Base-by-base conservation (phyloP, 1,284 basidiomycete species). In the Boletus smithii region DNA sequence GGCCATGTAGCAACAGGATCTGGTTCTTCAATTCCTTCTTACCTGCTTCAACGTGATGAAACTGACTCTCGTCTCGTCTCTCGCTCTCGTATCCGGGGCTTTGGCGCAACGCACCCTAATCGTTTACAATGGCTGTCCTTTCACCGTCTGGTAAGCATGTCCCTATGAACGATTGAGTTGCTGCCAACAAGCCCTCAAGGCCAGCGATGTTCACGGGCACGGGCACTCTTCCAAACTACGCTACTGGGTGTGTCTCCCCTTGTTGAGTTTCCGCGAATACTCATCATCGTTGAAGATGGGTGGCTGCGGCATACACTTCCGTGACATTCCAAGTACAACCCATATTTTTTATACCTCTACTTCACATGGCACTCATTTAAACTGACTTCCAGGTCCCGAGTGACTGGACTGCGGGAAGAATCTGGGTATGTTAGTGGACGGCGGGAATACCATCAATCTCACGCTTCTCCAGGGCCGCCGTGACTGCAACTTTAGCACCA, bases 71-170 rank as follows among this genome's bases (percentile, higher is more conserved):
- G 32, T 57, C 26, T 52, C 56, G 14, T 53, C 57, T 38, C 54
- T 69, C 17, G 53, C 51, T 18, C 48, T 62, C 23, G 42, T 53
- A 16, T 51, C 61, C 2, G 50, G 49, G 17, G 62, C 53, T 8
- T 44, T 58, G 42, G 70, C 64, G 1, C 60, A 66, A 20, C 65
- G 72, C 16, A 66, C 61, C 29, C 56, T 73, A 38, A 63, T 57
- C 2, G 71, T 74, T n/a, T 53, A 61, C 31, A 73, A 73, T 52
- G 56, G 43, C 0, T 73, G 72, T 44, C 60, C 62, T 13, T 70
- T 65, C 53, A 71, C 71, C 2, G 51, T 71, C 43, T 73, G 70
- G 71, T 68, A 45, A 46, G 58, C 17, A 36, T 42, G 36, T 14
- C 24, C 3, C 6, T 24, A 18, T 18, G 13, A 11, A 6, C 7